Base-by-base conservation (phyloP, 2,329 filamentous ascomycete species). In the Colletotrichum sp. region DNA sequence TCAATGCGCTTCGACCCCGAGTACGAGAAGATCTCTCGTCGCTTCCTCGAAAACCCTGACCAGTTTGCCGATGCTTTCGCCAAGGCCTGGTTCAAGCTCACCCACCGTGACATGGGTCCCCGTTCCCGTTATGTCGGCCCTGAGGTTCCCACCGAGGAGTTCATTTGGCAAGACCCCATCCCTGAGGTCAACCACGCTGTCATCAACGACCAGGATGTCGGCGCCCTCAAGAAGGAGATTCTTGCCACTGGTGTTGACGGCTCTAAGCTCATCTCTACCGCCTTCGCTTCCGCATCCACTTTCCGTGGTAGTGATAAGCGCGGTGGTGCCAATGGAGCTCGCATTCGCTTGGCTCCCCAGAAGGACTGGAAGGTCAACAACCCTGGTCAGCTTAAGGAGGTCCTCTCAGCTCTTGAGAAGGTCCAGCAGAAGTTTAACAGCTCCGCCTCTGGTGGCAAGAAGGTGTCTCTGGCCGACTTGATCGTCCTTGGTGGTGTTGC, bases 61-160 rank as follows among this genome's bases (percentile, higher is more conserved):
- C 85, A 95, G 87, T 89, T 96, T 48, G 89, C 89, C 72, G 92
- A 95, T 75, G 92, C 90, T 8, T 96, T 96, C 81, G 88, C 90
- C 24, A 91, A 91, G 67, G 94, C 94, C 18, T 96, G 94, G 94
- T 96, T 95, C 91, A 96, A 96, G 91, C 90, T 96, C 57, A 88
- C 94, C 36, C 94, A 96, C 87, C 94, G 94, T 86, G 94, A 96
- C 83, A 90, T 96, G 86, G 94, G 94, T 15, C 94, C 94, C 55
- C 88, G 91, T 68, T 83, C 89, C 26, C 93, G 93, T 82, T 96
- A 94, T 88, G 81, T 95, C 62, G 94, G 94, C 30, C 94, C 94
- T 2, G 94, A 96, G 84, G 88, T 95, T 22, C 94, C 94, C 62
- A 86, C 88, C 68, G 93, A 96, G 88, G 87, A 89, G 15, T 88